phyloP scores from a whole-genome alignment of 1,284 basidiomycete genomes.

The Microbotryum intermedium region DNA sequence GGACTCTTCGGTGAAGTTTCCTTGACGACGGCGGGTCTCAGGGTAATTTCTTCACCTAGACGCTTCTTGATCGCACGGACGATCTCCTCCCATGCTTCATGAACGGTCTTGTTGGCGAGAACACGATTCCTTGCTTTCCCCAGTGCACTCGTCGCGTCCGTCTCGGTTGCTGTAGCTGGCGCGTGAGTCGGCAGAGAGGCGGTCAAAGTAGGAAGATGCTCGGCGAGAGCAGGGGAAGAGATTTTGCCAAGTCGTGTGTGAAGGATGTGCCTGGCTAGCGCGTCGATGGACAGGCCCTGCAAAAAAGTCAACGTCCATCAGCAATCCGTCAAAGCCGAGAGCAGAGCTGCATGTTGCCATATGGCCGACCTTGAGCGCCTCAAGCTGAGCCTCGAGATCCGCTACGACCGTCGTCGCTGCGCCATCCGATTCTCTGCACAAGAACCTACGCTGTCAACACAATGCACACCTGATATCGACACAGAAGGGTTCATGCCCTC shows the following conservation, averaged over 20 bases:
- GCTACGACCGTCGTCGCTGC: conserved; percentile 41
- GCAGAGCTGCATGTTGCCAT: background rate
- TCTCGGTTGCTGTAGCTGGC: background rate
- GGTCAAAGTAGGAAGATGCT: conserved; percentile 16
- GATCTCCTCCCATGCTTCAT: conserved; percentile 26
- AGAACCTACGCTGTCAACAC: background rate
- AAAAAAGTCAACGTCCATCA: background rate
- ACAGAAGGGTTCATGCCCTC: conserved; percentile 17
- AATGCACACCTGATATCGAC: background rate
- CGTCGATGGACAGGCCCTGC: conserved; percentile 55
- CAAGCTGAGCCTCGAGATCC: conserved; percentile 58
- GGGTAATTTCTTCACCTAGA: conserved; percentile 16
- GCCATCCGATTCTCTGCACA: conserved; percentile 38
- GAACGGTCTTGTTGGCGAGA: conserved; percentile 31
- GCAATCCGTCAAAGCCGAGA: background rate
- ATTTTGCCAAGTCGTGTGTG: conserved; percentile 66
- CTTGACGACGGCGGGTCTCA: conserved; percentile 20
- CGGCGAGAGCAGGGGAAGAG: conserved; percentile 39
- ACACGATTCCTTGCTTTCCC: conserved; percentile 33
- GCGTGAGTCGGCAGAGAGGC: conserved; percentile 44
- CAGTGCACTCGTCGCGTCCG: conserved; percentile 4
- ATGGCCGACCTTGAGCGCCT: conserved; percentile 54
- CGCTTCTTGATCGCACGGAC: conserved; percentile 17
- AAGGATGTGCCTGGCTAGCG: conserved; percentile 55
- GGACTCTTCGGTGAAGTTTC: conserved; percentile 30